phyloP scores from a whole-genome alignment of 139 green algal genomes.

The Pedinophyceae sp. region DNA sequence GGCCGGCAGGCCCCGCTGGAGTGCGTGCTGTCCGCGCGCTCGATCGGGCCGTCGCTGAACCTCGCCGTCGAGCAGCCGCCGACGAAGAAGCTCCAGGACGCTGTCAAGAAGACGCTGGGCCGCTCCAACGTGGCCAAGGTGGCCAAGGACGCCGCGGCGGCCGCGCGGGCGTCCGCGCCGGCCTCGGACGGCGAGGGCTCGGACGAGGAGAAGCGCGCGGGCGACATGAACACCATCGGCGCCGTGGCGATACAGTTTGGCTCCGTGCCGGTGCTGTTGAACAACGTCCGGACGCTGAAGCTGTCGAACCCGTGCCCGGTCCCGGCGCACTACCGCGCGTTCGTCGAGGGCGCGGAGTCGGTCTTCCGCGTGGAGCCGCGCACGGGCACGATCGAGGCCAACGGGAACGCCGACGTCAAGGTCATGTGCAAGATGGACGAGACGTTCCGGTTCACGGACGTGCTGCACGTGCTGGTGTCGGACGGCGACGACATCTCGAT shows the following conservation, averaged over 20 bases:
- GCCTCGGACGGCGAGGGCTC: neutral
- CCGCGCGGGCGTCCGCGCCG: neutral
- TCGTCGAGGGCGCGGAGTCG: slow-evolving; percentile 38
- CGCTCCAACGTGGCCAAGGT: neutral
- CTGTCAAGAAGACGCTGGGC: no score
- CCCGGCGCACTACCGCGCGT: slow-evolving; percentile 46
- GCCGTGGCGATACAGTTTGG: slow-evolving; percentile 42
- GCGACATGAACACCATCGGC: no score
- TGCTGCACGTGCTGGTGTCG: slow-evolving; percentile 51
- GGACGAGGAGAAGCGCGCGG: neutral
- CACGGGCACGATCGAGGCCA: slow-evolving; percentile 25
- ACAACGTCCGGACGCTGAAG: slow-evolving; percentile 21
- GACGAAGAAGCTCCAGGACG: no score
- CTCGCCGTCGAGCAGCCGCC: slow-evolving; percentile 10
- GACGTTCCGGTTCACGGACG: slow-evolving; percentile 31
- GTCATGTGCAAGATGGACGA: slow-evolving; percentile 37
- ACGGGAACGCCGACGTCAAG: slow-evolving; percentile 13
- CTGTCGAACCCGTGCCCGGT: slow-evolving; percentile 56
- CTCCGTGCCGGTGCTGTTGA: slow-evolving; percentile 39
- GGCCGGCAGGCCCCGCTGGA: slow-evolving; percentile 34
- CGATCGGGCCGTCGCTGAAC: slow-evolving; percentile 37
- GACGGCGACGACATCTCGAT: slow-evolving; percentile 42
- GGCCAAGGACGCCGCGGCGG: neutral
- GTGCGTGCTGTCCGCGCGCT: slow-evolving; percentile 35
- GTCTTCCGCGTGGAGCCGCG: slow-evolving; percentile 38